These are phyloP conservation scores for Trametes gibbosa DNA, from an alignment of 768 basidiomycete species.

Conservation along the genomic window DNA sequence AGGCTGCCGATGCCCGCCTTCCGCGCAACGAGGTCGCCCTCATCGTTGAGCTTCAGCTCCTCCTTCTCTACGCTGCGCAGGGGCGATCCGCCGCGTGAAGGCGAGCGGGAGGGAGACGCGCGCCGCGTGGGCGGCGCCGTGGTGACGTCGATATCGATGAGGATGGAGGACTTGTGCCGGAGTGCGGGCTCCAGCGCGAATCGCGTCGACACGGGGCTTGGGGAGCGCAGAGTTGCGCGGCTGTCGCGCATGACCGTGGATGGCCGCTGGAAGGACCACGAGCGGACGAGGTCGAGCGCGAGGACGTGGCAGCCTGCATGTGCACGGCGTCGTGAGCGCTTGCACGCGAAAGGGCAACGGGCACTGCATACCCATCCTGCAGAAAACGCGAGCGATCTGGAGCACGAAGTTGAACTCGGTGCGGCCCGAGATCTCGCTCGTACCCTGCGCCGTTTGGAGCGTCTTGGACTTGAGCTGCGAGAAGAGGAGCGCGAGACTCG, in stretches of 20 bases:
- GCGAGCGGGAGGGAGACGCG: conserved; percentile 44
- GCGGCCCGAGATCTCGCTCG: conserved; percentile 82
- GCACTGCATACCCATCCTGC: conserved; percentile 77
- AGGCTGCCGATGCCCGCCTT: conserved; percentile 78
- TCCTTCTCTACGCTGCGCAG: conserved; percentile 1
- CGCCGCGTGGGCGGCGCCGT: conserved; percentile 57
- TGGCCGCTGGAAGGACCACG: conserved; percentile 90
- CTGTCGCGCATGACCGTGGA: conserved; percentile 37
- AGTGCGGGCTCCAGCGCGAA: conserved; percentile 51
- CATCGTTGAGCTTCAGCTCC: conserved; percentile 36
- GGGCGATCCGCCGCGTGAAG: conserved; percentile 16
- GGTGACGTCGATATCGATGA: conserved; percentile 87
- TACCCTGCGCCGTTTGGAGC: conserved; percentile 89
- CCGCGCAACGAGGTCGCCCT: conserved; percentile 58
- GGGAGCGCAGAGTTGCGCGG: conserved; percentile 30
- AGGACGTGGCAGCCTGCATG: conserved; percentile 82
- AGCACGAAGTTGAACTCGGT: conserved; percentile 95
- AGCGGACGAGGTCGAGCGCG: conserved; percentile 85
- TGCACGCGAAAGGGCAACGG: neutral
- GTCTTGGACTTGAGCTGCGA: conserved; percentile 88
- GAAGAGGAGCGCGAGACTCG: conserved; percentile 87
- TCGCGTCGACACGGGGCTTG: conserved; percentile 45
- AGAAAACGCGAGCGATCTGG: conserved; percentile 91
- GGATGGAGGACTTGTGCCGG: conserved; percentile 67
- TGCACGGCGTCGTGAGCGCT: neutral